Conservation (phyloP, 306 rosid species). For the Rosa rugosa region DNA sequence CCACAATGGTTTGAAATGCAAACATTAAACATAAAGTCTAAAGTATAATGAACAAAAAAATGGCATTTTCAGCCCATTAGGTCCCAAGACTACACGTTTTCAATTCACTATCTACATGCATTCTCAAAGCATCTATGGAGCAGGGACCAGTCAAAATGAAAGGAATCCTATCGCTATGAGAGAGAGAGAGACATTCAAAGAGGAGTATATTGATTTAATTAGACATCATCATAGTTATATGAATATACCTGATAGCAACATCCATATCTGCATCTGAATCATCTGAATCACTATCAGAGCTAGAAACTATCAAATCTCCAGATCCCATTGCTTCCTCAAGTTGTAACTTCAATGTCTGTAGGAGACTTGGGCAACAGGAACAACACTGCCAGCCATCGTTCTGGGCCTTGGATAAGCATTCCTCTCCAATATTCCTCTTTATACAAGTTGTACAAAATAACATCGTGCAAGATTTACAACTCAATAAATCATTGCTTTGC, state of each 20-base stretch:
- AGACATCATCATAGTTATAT: constrained; percentile 11
- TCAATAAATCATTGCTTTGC: constrained; percentile 48
- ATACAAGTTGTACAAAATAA: constrained; percentile 64
- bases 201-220: constrained; percentile 8
- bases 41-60: neutral
- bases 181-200: neutral
- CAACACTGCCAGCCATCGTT: constrained; percentile 70
- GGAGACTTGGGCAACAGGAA: constrained; percentile 62
- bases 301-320: constrained; percentile 39
- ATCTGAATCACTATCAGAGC: constrained; percentile 82
- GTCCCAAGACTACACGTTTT: neutral
- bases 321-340: constrained; percentile 55
- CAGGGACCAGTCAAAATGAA: neutral
- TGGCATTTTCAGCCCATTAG: neutral
- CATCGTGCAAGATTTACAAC: constrained; percentile 63
- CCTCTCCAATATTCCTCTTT: constrained; percentile 65
- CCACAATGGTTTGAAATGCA: neutral
- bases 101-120: neutral
- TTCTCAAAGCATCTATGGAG: constrained; percentile 1
- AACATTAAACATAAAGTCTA: neutral
- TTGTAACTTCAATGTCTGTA: constrained; percentile 49
- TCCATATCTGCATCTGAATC: constrained; percentile 50
- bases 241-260: constrained; percentile 58
- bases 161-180: neutral
- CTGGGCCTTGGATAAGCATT: constrained; percentile 50